phyloP scores from a whole-genome alignment of 179 eudicot genomes.

The Pouteria campechiana region DNA sequence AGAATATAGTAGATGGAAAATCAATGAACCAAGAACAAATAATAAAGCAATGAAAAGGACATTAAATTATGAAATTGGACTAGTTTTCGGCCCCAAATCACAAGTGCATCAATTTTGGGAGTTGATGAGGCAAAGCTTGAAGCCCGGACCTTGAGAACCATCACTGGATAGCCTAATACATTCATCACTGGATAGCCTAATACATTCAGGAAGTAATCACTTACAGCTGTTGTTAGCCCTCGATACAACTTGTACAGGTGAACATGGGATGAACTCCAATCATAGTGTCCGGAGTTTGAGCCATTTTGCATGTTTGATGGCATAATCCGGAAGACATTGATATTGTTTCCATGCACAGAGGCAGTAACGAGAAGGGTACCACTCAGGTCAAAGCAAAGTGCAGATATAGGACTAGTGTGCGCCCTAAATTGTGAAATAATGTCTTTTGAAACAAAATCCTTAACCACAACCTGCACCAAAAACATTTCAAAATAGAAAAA shows the following conservation, averaged over 20 bases:
- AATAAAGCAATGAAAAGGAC: constrained; percentile 2
- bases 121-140: too few relatives aligned
- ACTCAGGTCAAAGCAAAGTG: constrained; percentile 93
- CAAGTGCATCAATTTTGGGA: too few relatives aligned
- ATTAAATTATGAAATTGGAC: too few relatives aligned
- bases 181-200: too few relatives aligned
- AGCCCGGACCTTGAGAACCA: too few relatives aligned
- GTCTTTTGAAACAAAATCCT: constrained; percentile 63
- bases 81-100: too few relatives aligned
- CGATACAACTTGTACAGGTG: constrained; percentile 96
- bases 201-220: constrained; percentile 14
- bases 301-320: constrained; percentile 53
- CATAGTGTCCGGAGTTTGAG: constrained; percentile 48
- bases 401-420: constrained; percentile 87
- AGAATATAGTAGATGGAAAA: constrained; percentile 6
- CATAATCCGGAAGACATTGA: constrained; percentile 82
- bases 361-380: constrained; percentile 95
- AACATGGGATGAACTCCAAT: constrained; percentile 72
- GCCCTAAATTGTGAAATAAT: constrained; percentile 88
- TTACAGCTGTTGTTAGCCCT: constrained; percentile 90
- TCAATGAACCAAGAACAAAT: background rate
- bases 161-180: too few relatives aligned
- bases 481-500: background rate
- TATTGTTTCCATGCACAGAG: constrained; percentile 82
- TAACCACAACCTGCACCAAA: constrained; percentile 68